Base-by-base conservation (phyloP, 345 rosid species). In the Camelina sativa region DNA sequence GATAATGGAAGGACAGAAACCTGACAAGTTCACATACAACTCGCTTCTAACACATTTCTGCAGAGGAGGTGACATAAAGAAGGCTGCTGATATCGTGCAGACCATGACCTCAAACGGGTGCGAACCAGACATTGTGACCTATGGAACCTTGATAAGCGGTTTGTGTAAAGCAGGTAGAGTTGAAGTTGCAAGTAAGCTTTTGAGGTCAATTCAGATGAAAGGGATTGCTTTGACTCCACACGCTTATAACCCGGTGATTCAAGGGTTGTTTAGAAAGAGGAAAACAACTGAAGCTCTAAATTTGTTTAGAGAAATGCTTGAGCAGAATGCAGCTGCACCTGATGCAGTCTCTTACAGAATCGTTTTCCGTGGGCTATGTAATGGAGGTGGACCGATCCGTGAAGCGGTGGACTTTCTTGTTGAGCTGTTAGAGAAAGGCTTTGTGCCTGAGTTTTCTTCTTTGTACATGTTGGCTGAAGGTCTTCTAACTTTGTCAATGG, bases 401-500 rank as follows among this genome's bases (percentile, higher is more conserved):
- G 94, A 93, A 84, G 96, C 96, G 46, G 96, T 90, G 67, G 90
- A 88, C 81, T 88, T 92, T 46, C 69, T 84, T 69, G 75, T 86
- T 37, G 93, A 92, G 89, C 84, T 90, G 93, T 72, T 75, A 12
- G 87, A 84, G 80, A 84, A 77, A 62, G 96, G 98, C 66, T 79
- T 75, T 80, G 53, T 90, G 74, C 96, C 93, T 0, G 95, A 92
- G 82, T 88, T 87, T 60, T 79, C 91, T 1, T 86, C 96, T 1
- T 85, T 91, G 80, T 84, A 80, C 69, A 84, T 83, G 96, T 85
- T 94, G 78, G 95, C 97, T 13, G 96, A 91, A 82, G 98, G 96
- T 65, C 92, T 91, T 17, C 79, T 80, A 65, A 55, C 92, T 66
- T 80, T 89, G 65, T 72, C 88, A 9, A 89, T 82, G 96, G 97